Base-by-base conservation (phyloP, 345 rosid species). In the Arabis hirsuta region DNA sequence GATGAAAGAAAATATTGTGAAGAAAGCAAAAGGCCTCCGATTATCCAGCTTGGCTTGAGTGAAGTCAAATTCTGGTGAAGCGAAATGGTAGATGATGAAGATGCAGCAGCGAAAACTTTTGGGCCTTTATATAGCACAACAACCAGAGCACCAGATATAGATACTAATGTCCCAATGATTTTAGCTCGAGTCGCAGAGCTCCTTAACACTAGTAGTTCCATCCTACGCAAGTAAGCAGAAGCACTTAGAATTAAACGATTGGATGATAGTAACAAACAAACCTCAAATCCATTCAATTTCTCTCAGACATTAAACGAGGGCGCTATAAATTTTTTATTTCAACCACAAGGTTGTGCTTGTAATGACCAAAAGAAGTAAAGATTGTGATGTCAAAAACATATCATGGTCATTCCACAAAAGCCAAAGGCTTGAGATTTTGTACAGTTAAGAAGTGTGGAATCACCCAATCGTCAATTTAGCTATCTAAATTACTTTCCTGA, bases 61-160 rank as follows among this genome's bases (percentile, higher is more conserved):
- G 22, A 62, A 45, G 45, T 46, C 45, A 62, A 27, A 38, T 32
- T 45, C 67, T 24, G 68, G 73, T 67, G 2, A 68, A 16, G 9
- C 12, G 20, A 27, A 24, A 60, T 19, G 24, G 62, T 65, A 56
- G 73, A 11, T 48, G 52, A 12, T 44, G 64, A 56, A 54, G 55
- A 24, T 32, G 52, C 29, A 47, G 26, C 4, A 41, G 61, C 12
- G 1, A 77, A 12, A 31, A 77, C 29, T 50, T 22, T 31, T 5
- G 80, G 73, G 20, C 80, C 80, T 34, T 57, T 71, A 34, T 57
- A 77, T 2, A 77, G 72, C 4, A 77, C 68, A 41, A 71, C 34
- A 56, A 77, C 68, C 26, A 77, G 60, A 59, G 80, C 76, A 65
- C 80, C 80, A 24, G 73, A 50, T 64, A 71, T 77, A 50, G 76